phyloP scores from a whole-genome alignment of 257 asterid genomes.

The Solanum gracilifrons region DNA sequence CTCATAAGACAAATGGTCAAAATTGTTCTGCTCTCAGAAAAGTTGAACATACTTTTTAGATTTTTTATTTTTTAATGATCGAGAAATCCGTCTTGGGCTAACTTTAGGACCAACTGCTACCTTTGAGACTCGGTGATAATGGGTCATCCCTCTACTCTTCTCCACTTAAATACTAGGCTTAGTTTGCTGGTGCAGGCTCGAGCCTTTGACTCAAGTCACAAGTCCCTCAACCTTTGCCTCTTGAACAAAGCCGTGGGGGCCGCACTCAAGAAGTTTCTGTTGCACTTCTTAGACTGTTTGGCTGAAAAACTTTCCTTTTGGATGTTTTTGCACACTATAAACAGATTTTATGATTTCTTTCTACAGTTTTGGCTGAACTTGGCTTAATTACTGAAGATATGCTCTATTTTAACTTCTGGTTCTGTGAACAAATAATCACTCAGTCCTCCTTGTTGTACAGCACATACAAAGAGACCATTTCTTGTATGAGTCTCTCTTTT shows the following conservation, averaged over 20 bases:
- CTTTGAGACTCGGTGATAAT: not conserved
- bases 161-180: not conserved
- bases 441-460: not conserved
- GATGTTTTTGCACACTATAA: not conserved
- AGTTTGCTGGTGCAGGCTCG: not conserved
- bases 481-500: not conserved
- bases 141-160: not conserved
- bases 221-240: not conserved
- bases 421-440: not conserved
- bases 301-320: not conserved
- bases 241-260: not conserved
- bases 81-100: not conserved
- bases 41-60: not conserved
- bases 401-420: not conserved
- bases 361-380: not conserved
- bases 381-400: not conserved
- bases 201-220: not conserved
- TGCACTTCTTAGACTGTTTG: not conserved
- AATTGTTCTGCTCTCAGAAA: not conserved
- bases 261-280: not conserved
- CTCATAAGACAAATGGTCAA: not conserved
- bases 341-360: not conserved
- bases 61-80: not conserved
- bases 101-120: not conserved
- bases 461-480: not conserved